A percentile compares a stretch with the other conserved stretches of the same genome.
These are phyloP conservation scores for Fraxinus excelsior DNA, from an alignment of 257 asterid species.

Conservation along the genomic window DNA sequence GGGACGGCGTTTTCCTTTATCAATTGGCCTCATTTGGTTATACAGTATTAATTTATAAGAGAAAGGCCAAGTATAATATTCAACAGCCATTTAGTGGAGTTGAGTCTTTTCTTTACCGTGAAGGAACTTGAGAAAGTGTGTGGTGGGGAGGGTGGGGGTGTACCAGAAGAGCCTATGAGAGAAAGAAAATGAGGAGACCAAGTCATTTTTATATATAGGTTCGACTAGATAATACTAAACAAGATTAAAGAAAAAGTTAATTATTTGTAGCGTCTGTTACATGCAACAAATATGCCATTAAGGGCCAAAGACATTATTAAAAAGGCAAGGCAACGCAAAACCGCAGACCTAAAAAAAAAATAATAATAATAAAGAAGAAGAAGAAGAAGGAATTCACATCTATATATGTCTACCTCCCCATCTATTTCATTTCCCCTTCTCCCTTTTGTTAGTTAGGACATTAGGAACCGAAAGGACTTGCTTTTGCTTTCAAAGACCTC, in stretches of 20 bases:
- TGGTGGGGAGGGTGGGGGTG: background rate
- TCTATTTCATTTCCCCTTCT: background rate
- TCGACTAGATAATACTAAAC: background rate
- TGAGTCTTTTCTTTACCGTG: constrained; percentile 38
- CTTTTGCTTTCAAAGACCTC: background rate
- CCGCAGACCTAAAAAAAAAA: too few species aligned
- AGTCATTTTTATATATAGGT: background rate
- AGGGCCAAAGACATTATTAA: too few species aligned
- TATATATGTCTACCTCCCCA: background rate
- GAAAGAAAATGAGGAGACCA: constrained; percentile 30
- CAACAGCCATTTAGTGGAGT: constrained; percentile 29
- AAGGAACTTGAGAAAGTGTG: constrained; percentile 40
- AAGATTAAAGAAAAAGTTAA: background rate
- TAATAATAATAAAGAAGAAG: fast-evolving
- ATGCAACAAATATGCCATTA: too few species aligned
- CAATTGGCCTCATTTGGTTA: background rate
- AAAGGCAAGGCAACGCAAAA: background rate
- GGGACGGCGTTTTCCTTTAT: background rate
- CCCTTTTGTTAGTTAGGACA: background rate
- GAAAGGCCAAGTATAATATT: constrained; percentile 7
- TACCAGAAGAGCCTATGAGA: constrained; percentile 24
- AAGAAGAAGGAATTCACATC: background rate
- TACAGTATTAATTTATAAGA: background rate
- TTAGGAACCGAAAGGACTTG: background rate
- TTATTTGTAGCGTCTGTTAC: too few species aligned